These are phyloP conservation scores for Leccinum pseudoinsigne DNA, from an alignment of 1,284 basidiomycete genomes.

Conservation along the genomic window DNA sequence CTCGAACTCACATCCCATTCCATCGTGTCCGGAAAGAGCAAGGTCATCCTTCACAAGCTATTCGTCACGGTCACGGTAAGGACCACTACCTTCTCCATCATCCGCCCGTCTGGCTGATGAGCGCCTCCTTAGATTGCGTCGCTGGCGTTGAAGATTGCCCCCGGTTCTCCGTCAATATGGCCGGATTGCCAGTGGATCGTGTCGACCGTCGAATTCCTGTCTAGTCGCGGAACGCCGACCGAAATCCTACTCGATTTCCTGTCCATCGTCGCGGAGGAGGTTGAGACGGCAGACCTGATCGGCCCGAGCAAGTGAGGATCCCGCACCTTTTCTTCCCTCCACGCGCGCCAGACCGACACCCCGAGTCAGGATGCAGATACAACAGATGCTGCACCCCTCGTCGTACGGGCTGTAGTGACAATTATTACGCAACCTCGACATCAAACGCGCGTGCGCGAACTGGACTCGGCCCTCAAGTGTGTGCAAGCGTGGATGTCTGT, in stretches of 20 bases:
- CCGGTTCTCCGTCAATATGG: conserved; percentile 55
- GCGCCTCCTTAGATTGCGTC: conserved; percentile 55
- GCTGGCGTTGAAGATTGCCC: conserved; percentile 72
- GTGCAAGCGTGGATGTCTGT: conserved; percentile 79
- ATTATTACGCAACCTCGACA: conserved; percentile 43
- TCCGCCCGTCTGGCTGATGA: conserved; percentile 1
- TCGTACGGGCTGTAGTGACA: conserved; percentile 63
- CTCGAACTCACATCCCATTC: conserved; percentile 64
- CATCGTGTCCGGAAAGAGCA: conserved; percentile 51
- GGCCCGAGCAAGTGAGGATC: conserved; percentile 68
- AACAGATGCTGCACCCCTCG: conserved; percentile 65
- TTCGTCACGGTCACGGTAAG: conserved; percentile 77
- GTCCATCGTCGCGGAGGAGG: conserved; percentile 82
- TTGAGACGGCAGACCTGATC: conserved; percentile 71
- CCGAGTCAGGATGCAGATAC: conserved; percentile 54
- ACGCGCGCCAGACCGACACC: conserved; percentile 11
- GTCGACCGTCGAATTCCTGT: conserved; percentile 56
- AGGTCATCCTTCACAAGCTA: conserved; percentile 80
- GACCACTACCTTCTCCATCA: conserved; percentile 4
- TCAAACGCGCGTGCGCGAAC: conserved; percentile 39
- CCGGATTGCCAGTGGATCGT: conserved; percentile 62
- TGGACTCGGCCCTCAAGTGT: conserved; percentile 73
- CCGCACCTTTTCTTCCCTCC: conserved; percentile 4
- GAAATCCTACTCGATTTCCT: conserved; percentile 76
- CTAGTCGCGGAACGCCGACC: conserved; percentile 50